These are phyloP conservation scores for Symbiodinium natans DNA, from an alignment of 73 alveolate genomes.

Conservation along the genomic window DNA sequence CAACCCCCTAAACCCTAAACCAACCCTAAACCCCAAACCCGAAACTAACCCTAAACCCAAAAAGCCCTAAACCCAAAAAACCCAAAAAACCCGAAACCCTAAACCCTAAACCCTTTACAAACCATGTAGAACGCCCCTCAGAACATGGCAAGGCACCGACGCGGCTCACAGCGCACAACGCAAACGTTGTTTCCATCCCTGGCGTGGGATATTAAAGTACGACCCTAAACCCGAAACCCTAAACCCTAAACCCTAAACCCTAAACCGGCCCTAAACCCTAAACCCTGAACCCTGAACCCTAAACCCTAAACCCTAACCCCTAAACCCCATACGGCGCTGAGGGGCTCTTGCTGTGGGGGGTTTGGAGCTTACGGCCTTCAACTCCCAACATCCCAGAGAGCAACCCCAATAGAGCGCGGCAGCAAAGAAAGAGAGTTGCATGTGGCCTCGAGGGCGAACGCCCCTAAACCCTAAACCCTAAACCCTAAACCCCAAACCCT, in stretches of 20 bases:
- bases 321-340: too few relatives aligned
- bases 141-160: background rate
- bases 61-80: too few relatives aligned
- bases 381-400: too few relatives aligned
- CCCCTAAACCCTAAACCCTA: background rate
- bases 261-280: background rate
- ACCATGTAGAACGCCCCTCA: too few relatives aligned
- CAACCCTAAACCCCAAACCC: too few relatives aligned
- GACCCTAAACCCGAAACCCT: background rate
- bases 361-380: too few relatives aligned
- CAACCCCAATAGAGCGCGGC: too few relatives aligned
- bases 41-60: too few relatives aligned
- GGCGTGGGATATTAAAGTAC: background rate
- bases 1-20: too few relatives aligned
- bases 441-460: too few relatives aligned
- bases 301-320: background rate
- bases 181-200: constrained; percentile 41
- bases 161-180: constrained; percentile 67
- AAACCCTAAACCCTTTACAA: background rate
- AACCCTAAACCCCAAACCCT: background rate
- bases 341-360: too few relatives aligned
- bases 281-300: background rate
- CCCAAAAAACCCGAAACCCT: background rate
- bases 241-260: background rate
- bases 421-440: too few relatives aligned